Evolutionary conservation across 768 basidiomycete genomes (phyloP), one percentile per base, ranked within the genome.

Genomic region (Candolleomyces efflorescens): DNA sequence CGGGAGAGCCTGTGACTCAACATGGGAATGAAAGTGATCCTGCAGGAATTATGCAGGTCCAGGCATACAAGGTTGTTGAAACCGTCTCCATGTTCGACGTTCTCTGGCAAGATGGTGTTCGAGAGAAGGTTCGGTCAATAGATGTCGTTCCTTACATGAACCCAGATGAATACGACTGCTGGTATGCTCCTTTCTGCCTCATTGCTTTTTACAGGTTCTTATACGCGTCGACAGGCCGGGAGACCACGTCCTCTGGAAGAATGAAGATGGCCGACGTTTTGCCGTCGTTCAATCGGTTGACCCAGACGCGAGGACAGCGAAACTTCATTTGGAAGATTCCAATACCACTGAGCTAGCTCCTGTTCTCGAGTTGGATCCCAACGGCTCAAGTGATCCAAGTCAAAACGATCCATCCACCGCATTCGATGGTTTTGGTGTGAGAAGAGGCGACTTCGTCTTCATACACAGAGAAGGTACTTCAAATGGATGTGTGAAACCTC

Each of bases 81-180:
- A 90, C 89, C 3, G 75, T 79, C 55, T 89, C 92, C n/a, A 75
- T 70, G 9, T 75, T 90, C 23, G 79, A 82, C 24, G 75, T 98
- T 32, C 68, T 95, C 11, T 98, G 95, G 95, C 94, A 97, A 75
- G 86, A 92, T 67, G 94, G 93, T 22, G 79, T 75, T 18, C 74
- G 69, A 50, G 89, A 93, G 71, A 79, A 74, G 2, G 55, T 88
- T 39, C 78, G 73, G 46, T 80, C 91, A 22, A 81, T 77, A 10
- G 79, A 85, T 20, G 73, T 95, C 18, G 84, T 94, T 44, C 93
- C 92, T 3, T 89, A 95, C 67, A 68, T 89, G 53, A 92, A 92
- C 59, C 83, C 92, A 10, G 94, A 96, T 69, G 94, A 97, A 71
- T 92, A 90, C 68, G 94, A 93, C 68, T 92, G 87, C 69, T 94